Evolutionary conservation across 2,329 filamentous ascomycete species (phyloP), one percentile per base, ranked within the genome.

Genomic region (Graphilbum fragrans): DNA sequence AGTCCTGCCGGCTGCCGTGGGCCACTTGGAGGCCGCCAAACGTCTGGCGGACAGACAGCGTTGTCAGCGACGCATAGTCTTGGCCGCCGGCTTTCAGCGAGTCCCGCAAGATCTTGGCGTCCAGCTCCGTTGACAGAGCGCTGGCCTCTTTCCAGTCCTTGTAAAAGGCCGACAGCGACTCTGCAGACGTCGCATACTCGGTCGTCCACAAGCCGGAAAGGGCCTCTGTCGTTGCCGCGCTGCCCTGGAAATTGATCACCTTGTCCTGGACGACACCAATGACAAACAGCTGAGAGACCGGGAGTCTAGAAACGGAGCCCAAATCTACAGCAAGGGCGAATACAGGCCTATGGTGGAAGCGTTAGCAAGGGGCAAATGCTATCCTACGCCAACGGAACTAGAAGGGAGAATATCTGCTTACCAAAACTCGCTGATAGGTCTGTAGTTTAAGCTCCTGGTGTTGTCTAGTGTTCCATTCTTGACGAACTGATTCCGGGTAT

Each of bases 141-240:
- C 58, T 60, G 5, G 82, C 81, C 45, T 75, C 69, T 5, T 59
- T 52, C 52, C 81, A 90, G 54, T 94, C 86, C 17, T 75, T 64
- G 56, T 85, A 87, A 57, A 93, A 87, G 54, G 82, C 88, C 2
- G 65, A 65, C 33, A 88, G 66, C 52, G 87, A 66, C 7, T 76
- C 72, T 20, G 75, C 62, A 9, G 76, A 74, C 17, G 66, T 69
- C 14, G 58, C 59, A 52, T 86, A 90, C 62, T 78, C 85, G 2
- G 77, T 80, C 47, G 72, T 77, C 86, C 86, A 94, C 3, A 92
- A 63, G 1, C 83, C 84, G 9, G 77, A 70, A 64, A 93, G 80
- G 31, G 69, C 64, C 1, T 57, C 56, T 21, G 80, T 77, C 37
- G 75, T 59, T 3, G 76, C 75, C 4, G 74, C 72, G 33, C 74